phyloP scores from a whole-genome alignment of 208 protist genomes.

The Trypanosoma boissoni region DNA sequence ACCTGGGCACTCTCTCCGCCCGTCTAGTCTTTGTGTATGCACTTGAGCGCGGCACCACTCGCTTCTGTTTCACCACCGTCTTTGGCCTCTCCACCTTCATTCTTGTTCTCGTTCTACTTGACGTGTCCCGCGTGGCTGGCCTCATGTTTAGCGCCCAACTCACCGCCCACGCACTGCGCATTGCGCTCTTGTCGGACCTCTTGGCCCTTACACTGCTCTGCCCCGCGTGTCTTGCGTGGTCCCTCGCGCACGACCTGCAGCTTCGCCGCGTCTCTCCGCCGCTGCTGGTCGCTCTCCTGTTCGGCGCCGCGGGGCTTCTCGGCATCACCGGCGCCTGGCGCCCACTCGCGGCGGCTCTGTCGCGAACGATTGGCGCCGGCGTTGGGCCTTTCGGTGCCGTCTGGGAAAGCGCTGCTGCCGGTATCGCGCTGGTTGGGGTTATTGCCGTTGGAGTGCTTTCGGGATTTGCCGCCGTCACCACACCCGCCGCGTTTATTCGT shows the following conservation, averaged over 20 bases:
- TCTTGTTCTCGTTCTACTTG: slow-evolving; percentile 35
- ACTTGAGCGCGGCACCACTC: slow-evolving; percentile 23
- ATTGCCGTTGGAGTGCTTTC: slow-evolving; percentile 58
- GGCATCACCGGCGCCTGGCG: not conserved
- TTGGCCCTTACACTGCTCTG: slow-evolving; percentile 7
- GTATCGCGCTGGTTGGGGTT: slow-evolving; percentile 51
- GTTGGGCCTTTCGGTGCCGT: not conserved
- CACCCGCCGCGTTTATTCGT: slow-evolving; percentile 41
- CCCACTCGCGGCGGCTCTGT: not conserved
- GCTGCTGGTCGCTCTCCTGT: not conserved
- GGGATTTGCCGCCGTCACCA: slow-evolving; percentile 70
- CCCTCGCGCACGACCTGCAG: slow-evolving; percentile 5
- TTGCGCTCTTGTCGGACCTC: slow-evolving; percentile 11
- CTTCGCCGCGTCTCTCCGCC: not conserved
- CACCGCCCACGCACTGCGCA: slow-evolving; percentile 4
- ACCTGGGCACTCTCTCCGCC: slow-evolving; percentile 34
- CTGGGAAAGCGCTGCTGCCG: slow-evolving; percentile 13
- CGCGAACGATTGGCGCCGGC: not conserved
- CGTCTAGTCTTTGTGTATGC: slow-evolving; percentile 46
- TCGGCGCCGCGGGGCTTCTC: not conserved
- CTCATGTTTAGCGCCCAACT: slow-evolving; percentile 5
- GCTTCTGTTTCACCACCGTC: slow-evolving; percentile 31
- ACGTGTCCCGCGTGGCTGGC: slow-evolving; percentile 14
- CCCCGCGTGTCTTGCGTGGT: slow-evolving; percentile 12
- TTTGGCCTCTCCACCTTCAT: slow-evolving; percentile 41